Conservation (phyloP, 495 filamentous ascomycete genomes). For the Penicillium argentinense region DNA sequence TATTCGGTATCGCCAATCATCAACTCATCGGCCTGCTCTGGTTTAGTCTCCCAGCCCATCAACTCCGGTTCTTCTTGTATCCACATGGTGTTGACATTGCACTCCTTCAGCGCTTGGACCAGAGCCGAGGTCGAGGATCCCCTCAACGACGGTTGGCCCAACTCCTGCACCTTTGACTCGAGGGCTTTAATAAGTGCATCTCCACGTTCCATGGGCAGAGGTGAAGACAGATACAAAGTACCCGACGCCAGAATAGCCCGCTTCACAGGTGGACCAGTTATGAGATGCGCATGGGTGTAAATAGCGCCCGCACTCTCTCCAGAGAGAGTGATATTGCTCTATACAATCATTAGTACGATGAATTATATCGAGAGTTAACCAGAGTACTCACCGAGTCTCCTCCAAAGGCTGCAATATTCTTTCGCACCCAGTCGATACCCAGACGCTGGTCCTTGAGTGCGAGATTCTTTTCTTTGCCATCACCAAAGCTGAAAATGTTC, state of each 20-base stretch:
- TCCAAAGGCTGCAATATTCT: conserved; percentile 59
- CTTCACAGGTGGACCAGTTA: conserved; percentile 37
- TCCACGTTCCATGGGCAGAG: conserved; percentile 32
- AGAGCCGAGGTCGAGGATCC: conserved; percentile 25
- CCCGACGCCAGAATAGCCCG: conserved; percentile 39
- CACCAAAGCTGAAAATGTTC: conserved; percentile 64
- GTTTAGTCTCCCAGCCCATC: conserved; percentile 29
- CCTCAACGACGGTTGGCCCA: conserved; percentile 30
- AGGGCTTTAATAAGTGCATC: conserved; percentile 27
- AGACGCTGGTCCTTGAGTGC: conserved; percentile 67
- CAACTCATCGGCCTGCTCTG: conserved; percentile 37
- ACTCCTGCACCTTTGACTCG: conserved; percentile 29
- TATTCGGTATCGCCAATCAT: conserved; percentile 45
- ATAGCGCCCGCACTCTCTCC: conserved; percentile 43
- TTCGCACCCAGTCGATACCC: conserved; percentile 60
- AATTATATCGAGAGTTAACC: not conserved
- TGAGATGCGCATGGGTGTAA: conserved; percentile 40
- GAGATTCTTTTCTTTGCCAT: conserved; percentile 51
- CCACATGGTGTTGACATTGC: conserved; percentile 42
- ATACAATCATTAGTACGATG: not conserved
- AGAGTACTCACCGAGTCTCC: conserved; percentile 52
- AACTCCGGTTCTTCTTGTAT: conserved; percentile 38
- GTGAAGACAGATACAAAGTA: conserved; percentile 35
- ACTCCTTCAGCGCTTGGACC: conserved; percentile 31
- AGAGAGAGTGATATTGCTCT: conserved; percentile 38